Evolutionary conservation across 257 asterid genomes (phyloP).

Genomic region (Coffea eugenioides): DNA sequence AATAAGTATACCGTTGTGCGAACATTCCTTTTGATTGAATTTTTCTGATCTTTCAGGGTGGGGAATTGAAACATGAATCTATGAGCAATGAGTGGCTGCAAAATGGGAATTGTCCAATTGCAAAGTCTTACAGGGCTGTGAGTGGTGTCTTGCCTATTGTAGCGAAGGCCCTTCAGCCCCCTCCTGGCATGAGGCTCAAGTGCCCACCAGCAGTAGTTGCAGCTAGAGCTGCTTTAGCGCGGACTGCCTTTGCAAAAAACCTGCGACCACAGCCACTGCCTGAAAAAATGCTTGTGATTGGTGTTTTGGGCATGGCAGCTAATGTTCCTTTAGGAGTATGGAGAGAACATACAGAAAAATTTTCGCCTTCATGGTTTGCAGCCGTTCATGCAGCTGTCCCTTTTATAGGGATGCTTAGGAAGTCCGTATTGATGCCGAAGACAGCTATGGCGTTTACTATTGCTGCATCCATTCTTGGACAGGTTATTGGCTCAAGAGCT

Average conservation of each 20-base stretch:
- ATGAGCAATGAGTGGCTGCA: conserved; percentile 79
- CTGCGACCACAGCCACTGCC: conserved; percentile 93
- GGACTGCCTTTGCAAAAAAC: conserved; percentile 76
- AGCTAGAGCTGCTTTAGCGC: conserved; percentile 75
- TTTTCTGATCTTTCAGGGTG: conserved; percentile 52
- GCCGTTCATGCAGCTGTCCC: conserved; percentile 98
- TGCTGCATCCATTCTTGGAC: conserved; percentile 87
- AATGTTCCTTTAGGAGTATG: conserved; percentile 88
- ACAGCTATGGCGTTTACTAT: conserved; percentile 92
- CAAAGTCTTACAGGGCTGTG: conserved; percentile 86
- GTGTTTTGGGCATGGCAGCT: conserved; percentile 78
- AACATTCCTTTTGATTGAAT: conserved; percentile 6
- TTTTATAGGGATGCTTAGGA: conserved; percentile 86
- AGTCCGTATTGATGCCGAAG: conserved; percentile 84
- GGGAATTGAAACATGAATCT: conserved; percentile 64
- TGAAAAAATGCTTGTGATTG: conserved; percentile 66
- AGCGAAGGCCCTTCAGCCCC: conserved; percentile 81
- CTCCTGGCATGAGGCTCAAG: conserved; percentile 62
- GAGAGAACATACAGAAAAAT: conserved; percentile 90
- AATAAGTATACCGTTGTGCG: background rate
- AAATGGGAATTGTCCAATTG: conserved; percentile 86
- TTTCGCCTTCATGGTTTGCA: conserved; percentile 82
- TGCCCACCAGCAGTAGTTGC: conserved; percentile 86
- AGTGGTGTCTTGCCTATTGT: conserved; percentile 77
- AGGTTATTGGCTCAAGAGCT: conserved; percentile 88